A percentile compares a stretch with the other conserved stretches of the same genome.
phyloP scores from a whole-genome alignment of 2,329 filamentous ascomycete genomes.

The Colletotrichum filicis region DNA sequence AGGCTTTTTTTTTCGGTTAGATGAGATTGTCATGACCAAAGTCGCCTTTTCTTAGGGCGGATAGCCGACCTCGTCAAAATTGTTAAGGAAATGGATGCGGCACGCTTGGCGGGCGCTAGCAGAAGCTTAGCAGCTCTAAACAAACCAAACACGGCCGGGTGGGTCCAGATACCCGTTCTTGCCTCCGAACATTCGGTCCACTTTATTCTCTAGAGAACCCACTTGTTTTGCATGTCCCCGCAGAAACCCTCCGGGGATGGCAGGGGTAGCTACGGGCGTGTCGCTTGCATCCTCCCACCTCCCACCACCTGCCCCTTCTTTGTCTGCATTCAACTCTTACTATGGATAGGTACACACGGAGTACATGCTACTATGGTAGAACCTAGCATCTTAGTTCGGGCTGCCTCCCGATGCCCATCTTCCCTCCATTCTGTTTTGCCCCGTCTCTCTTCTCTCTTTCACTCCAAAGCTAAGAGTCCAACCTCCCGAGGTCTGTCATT shows the following conservation, averaged over 20 bases:
- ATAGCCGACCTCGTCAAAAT: constrained; percentile 5
- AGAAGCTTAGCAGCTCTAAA: constrained; percentile 36
- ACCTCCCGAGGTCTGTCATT: background rate
- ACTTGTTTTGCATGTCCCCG: background rate
- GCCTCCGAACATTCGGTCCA: background rate
- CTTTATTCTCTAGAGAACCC: background rate
- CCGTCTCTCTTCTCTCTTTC: background rate
- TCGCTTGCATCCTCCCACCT: background rate
- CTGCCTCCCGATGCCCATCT: background rate
- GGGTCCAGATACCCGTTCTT: background rate
- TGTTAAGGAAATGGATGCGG: constrained; percentile 31
- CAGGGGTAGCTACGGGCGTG: constrained; percentile 11
- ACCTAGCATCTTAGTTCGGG: background rate
- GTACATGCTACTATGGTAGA: too few species aligned
- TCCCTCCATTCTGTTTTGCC: background rate
- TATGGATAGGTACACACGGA: background rate
- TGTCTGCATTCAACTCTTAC: background rate
- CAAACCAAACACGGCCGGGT: constrained; percentile 26
- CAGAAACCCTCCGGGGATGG: constrained; percentile 10
- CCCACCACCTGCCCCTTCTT: background rate
- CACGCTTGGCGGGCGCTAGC: constrained; percentile 30
- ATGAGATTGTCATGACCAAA: constrained; percentile 10
- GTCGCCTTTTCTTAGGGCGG: constrained; percentile 30
- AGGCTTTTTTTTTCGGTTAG: background rate
- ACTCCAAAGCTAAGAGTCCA: background rate